These are phyloP conservation scores for Xylaria sp. DNA, from an alignment of 2,329 filamentous ascomycete genomes.

Conservation along the genomic window DNA sequence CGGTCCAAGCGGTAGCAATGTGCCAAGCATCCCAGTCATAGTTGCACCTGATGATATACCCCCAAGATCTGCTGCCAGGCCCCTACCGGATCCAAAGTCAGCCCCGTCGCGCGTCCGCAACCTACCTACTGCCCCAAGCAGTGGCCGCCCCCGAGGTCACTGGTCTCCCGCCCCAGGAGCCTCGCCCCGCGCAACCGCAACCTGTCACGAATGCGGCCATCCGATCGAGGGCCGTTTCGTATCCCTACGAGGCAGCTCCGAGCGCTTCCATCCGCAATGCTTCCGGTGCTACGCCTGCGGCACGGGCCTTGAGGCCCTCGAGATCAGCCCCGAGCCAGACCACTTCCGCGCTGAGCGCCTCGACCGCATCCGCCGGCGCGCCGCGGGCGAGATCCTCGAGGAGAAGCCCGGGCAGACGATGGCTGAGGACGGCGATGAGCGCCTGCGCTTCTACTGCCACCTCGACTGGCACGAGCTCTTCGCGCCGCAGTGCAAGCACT, in stretches of 20 bases:
- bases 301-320: conserved; percentile 89
- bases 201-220: conserved; percentile 82
- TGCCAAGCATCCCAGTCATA: conserved; percentile 47
- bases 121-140: conserved; percentile 36
- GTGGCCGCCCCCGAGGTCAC: conserved; percentile 56
- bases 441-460: conserved; percentile 90
- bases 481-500: conserved; percentile 91
- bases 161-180: conserved; percentile 62
- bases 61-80: conserved; percentile 45
- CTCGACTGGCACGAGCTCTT: conserved; percentile 98
- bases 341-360: conserved; percentile 72
- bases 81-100: conserved; percentile 55
- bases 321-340: conserved; percentile 92
- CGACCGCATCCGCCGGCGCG: conserved; percentile 70
- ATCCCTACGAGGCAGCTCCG: conserved; percentile 71
- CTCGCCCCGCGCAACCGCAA: conserved; percentile 64
- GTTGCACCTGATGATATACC: conserved; percentile 52
- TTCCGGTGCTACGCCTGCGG: conserved; percentile 89
- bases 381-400: conserved; percentile 61
- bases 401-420: conserved; percentile 68
- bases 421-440: conserved; percentile 74
- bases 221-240: conserved; percentile 92
- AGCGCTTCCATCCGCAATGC: conserved; percentile 91
- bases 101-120: conserved; percentile 40
- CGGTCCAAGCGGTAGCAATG: conserved; percentile 5